Conservation (phyloP, 371 early-diverging fungal genomes). For the Mortierella sp. region DNA sequence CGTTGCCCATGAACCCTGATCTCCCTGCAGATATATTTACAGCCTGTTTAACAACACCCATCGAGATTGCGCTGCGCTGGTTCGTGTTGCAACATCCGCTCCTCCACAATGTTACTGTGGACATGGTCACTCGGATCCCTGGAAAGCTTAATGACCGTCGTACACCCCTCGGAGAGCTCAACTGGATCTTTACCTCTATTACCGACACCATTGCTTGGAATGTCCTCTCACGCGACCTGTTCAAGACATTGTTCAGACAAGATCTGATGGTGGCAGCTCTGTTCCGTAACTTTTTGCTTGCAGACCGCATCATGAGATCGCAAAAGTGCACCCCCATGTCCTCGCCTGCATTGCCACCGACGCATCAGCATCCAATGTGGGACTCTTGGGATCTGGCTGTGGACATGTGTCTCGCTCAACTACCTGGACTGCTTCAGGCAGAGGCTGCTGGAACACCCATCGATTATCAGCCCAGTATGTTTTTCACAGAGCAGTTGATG, state of each 20-base stretch:
- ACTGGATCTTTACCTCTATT: conserved; percentile 98
- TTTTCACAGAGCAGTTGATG: conserved; percentile 95
- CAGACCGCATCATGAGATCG: conserved; percentile 93
- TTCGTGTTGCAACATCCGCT: conserved; percentile 89
- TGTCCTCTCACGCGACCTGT: conserved; percentile 87
- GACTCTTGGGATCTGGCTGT: conserved; percentile 95
- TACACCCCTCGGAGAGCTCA: conserved; percentile 95
- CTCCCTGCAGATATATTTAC: conserved; percentile 97
- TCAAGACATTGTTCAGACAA: conserved; percentile 93
- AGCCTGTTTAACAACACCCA: conserved; percentile 95
- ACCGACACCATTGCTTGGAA: conserved; percentile 99
- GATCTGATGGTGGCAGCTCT: conserved; percentile 96
- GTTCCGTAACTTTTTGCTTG: conserved; percentile 95
- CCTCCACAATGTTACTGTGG: conserved; percentile 77
- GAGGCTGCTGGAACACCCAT: conserved; percentile 64
- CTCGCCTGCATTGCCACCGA: conserved; percentile 84
- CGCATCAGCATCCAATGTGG: conserved; percentile 97
- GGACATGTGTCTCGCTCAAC: conserved; percentile 91
- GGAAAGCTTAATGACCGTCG: conserved; percentile 91
- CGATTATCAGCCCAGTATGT: conserved; percentile 83
- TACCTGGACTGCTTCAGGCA: conserved; percentile 78
- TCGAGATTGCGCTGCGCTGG: conserved; percentile 94
- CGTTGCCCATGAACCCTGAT: conserved; percentile 92
- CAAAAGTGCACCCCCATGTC: conserved; percentile 93
- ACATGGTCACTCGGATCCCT: conserved; percentile 90